Conservation (phyloP, 306 rosid genomes). For the Citrullus amarus region DNA sequence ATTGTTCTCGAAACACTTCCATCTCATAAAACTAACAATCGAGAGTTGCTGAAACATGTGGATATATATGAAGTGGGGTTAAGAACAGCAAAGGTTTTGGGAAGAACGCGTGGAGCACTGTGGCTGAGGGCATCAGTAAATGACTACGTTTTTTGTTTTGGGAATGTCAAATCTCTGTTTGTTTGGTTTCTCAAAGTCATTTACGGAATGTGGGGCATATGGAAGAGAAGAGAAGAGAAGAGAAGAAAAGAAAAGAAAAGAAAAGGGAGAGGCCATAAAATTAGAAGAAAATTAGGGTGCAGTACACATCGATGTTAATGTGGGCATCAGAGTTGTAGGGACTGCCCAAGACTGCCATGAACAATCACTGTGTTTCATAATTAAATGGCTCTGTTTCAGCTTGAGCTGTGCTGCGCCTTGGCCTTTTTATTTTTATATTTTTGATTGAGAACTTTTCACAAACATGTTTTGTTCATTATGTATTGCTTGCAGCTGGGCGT, state of each 20-base stretch:
- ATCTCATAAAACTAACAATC: too few species aligned
- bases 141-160: background rate
- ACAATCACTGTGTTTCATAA: background rate
- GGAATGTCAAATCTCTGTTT: too few species aligned
- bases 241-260: background rate
- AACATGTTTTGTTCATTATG: background rate
- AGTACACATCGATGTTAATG: constrained; percentile 1
- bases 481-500: background rate
- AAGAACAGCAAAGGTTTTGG: background rate
- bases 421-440: background rate
- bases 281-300: background rate
- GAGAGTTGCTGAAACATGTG: background rate
- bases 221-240: background rate
- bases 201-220: background rate
- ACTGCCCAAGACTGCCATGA: background rate
- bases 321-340: background rate
- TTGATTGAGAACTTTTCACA: background rate
- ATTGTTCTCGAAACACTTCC: too few species aligned
- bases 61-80: background rate
- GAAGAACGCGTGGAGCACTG: background rate
- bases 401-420: background rate
- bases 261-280: background rate
- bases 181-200: background rate
- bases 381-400: background rate
- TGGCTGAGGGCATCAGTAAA: background rate